Evolutionary conservation across 1,284 basidiomycete genomes (phyloP).

Genomic region (Malassezia furfur): DNA sequence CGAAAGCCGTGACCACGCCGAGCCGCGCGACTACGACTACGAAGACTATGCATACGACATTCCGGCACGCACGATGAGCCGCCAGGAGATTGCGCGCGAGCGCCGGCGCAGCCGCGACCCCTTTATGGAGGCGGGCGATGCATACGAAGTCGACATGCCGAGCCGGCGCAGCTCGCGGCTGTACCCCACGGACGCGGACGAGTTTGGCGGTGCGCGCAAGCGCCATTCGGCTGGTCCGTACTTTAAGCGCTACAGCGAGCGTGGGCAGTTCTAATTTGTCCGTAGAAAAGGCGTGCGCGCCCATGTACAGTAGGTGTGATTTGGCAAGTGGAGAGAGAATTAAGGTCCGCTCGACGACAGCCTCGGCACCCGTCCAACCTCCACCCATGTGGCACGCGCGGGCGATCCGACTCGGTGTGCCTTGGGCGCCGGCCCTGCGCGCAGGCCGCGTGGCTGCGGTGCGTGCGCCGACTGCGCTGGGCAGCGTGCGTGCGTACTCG

Average conservation of each 20-base stretch:
- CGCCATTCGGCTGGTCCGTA: not conserved
- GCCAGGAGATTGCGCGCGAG: not conserved
- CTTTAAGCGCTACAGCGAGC: slow-evolving; percentile 8
- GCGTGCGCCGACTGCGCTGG: not conserved
- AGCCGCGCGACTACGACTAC: not conserved
- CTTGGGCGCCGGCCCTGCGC: too few relatives aligned
- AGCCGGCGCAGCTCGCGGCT: slow-evolving; percentile 1
- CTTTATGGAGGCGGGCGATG: not conserved
- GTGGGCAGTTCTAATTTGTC: slow-evolving; percentile 1
- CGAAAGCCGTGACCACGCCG: not conserved
- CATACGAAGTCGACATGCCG: not conserved
- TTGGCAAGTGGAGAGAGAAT: too few relatives aligned
- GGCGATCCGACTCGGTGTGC: too few relatives aligned
- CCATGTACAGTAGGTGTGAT: not conserved
- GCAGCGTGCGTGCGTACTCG: not conserved
- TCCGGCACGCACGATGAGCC: not conserved
- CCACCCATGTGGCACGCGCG: too few relatives aligned
- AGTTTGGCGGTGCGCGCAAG: not conserved
- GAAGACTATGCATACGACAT: slow-evolving; percentile 13
- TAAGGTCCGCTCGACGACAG: too few relatives aligned
- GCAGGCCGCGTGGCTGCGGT: not conserved
- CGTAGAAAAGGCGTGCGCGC: not conserved
- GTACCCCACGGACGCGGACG: slow-evolving; percentile 2
- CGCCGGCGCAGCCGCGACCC: slow-evolving; percentile 9
- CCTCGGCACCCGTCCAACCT: too few relatives aligned